Conservation (phyloP, 768 basidiomycete genomes). For the Suillus hirtellus region DNA sequence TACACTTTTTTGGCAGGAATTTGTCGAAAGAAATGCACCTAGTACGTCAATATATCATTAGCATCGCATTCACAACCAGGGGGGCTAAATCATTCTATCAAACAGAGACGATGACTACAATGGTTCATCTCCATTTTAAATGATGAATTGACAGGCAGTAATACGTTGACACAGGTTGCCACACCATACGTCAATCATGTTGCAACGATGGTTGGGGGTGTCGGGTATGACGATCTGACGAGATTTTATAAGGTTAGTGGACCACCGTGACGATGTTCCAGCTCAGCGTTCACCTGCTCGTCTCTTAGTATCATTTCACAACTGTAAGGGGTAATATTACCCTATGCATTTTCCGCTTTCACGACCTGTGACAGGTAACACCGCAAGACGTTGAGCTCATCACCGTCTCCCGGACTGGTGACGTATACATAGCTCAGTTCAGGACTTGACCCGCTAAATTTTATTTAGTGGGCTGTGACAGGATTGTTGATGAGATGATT, state of each 20-base stretch:
- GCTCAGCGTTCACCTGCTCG: neutral
- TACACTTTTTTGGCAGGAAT: conserved; percentile 32
- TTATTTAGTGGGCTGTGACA: conserved; percentile 39
- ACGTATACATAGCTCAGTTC: conserved; percentile 10
- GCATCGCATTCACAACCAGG: neutral
- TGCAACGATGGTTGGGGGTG: conserved; percentile 48
- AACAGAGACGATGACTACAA: conserved; percentile 44
- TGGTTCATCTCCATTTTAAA: conserved; percentile 27
- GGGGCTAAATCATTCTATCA: conserved; percentile 1
- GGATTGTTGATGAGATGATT: conserved; percentile 50
- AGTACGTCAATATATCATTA: conserved; percentile 29
- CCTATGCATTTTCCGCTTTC: neutral
- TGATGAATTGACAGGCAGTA: conserved; percentile 5
- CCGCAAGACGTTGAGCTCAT: conserved; percentile 42
- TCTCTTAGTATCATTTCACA: conserved; percentile 40
- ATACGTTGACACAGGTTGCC: conserved; percentile 30
- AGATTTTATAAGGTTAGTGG: conserved; percentile 45
- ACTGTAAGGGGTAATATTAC: conserved; percentile 19
- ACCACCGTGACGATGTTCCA: neutral
- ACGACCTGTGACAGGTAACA: conserved; percentile 31
- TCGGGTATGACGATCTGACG: conserved; percentile 41
- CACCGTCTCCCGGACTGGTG: conserved; percentile 43
- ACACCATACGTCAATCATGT: conserved; percentile 45
- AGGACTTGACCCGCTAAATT: conserved; percentile 1
- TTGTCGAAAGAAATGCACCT: conserved; percentile 38